phyloP scores from a whole-genome alignment of 345 rosid species.

The Moricandia arvensis region DNA sequence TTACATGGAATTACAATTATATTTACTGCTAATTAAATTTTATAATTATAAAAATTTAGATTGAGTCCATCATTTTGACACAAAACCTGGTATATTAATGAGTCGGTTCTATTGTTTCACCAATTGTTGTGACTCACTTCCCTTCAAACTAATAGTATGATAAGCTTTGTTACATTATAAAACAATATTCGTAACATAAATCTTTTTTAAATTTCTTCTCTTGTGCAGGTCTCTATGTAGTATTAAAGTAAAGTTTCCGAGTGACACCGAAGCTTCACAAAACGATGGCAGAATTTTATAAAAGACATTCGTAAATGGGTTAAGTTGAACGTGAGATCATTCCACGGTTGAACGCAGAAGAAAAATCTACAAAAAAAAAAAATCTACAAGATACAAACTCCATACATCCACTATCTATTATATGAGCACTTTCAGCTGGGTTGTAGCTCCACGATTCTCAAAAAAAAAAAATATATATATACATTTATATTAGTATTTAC shows the following conservation, averaged over 20 bases:
- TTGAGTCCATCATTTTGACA: neutral
- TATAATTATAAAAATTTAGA: neutral
- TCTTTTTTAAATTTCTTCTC: too few species aligned
- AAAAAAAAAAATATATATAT: too few species aligned
- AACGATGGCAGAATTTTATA: neutral
- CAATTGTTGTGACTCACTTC: neutral
- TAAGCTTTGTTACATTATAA: too few species aligned
- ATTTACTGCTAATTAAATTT: neutral
- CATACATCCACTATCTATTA: neutral
- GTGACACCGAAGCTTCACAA: neutral
- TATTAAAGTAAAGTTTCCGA: neutral
- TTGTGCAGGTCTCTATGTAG: too few species aligned
- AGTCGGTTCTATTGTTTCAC: neutral
- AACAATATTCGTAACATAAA: neutral
- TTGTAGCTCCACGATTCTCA: too few species aligned
- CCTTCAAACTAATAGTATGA: neutral
- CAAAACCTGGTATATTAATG: neutral
- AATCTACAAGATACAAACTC: neutral
- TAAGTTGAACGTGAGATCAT: neutral
- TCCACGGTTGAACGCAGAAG: neutral
- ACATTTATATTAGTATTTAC: too few species aligned
- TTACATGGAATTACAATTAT: too few species aligned
- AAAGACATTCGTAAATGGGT: neutral
- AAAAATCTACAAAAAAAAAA: neutral
- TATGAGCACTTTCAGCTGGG: too few species aligned